These are phyloP conservation scores for Lentinula lateritia DNA, from an alignment of 768 basidiomycete species.

Conservation along the genomic window DNA sequence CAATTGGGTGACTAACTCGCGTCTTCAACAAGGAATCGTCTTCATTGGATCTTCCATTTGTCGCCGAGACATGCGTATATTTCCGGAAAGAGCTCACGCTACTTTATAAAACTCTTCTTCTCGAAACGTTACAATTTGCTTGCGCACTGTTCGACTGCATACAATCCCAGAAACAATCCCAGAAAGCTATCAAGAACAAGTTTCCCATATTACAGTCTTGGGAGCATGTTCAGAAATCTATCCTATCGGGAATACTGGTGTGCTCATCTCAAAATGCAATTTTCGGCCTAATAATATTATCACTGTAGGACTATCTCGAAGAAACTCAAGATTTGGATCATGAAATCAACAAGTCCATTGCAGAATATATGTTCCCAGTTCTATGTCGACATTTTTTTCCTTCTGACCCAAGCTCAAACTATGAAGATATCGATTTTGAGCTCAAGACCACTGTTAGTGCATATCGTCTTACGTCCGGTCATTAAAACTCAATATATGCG, in stretches of 20 bases:
- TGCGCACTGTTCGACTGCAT: not conserved
- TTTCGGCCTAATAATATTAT: conserved; percentile 7
- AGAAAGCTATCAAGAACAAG: not conserved
- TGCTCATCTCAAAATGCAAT: conserved; percentile 6
- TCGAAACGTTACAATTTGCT: not conserved
- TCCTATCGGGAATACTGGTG: conserved; percentile 53
- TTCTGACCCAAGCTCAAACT: conserved; percentile 7
- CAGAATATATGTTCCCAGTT: conserved; percentile 20
- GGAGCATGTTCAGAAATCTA: conserved; percentile 38
- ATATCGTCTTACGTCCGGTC: not conserved
- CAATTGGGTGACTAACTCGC: not conserved
- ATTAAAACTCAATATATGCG: conserved; percentile 15
- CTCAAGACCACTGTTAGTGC: conserved; percentile 19
- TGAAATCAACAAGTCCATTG: conserved; percentile 14
- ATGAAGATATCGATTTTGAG: conserved; percentile 18
- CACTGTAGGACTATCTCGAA: not conserved
- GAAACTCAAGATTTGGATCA: conserved; percentile 6
- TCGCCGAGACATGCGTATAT: not conserved
- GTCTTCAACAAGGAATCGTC: not conserved
- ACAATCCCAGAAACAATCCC: not conserved
- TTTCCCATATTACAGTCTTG: conserved; percentile 20
- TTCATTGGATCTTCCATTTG: not conserved
- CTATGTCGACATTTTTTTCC: conserved; percentile 34
- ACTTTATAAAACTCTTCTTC: not conserved
- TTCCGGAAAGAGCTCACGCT: not conserved